Evolutionary conservation across 2,329 filamentous ascomycete species (phyloP).

Genomic region (Arthrinium phaeospermum): DNA sequence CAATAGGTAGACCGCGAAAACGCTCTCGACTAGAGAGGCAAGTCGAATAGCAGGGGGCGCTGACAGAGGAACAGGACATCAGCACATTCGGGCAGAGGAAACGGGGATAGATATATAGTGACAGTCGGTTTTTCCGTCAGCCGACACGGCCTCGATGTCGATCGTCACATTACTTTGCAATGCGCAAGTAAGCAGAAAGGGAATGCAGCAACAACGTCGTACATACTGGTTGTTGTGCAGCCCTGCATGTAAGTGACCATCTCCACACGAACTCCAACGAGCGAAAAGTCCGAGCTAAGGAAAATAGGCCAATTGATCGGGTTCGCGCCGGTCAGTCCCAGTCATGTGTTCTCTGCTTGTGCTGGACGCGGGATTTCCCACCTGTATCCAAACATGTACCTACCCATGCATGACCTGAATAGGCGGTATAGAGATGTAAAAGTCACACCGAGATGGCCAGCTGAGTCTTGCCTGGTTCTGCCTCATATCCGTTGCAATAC

Average conservation of each 20-base stretch:
- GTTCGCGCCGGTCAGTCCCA: background rate
- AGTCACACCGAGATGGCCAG: background rate
- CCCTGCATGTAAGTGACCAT: background rate
- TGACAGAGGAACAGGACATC: background rate
- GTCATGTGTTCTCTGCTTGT: constrained; percentile 1
- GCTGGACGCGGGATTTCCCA: background rate
- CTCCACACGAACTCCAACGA: constrained; percentile 12
- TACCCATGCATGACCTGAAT: background rate
- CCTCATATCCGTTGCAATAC: background rate
- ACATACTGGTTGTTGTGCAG: background rate
- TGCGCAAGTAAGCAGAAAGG: constrained; percentile 3
- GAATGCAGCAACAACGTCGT: constrained; percentile 1
- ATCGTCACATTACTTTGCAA: constrained; percentile 14
- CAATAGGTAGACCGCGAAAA: background rate
- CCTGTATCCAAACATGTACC: background rate
- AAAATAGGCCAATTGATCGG: background rate
- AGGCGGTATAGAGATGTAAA: background rate
- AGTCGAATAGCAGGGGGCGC: background rate
- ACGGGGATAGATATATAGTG: background rate
- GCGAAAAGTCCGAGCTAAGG: background rate
- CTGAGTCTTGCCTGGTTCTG: background rate
- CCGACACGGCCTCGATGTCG: background rate
- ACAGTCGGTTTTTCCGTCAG: background rate
- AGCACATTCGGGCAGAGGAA: background rate
- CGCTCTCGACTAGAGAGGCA: background rate